Evolutionary conservation across 1,284 basidiomycete species (phyloP).

Genomic region (Sanguinoderma infundibulare): DNA sequence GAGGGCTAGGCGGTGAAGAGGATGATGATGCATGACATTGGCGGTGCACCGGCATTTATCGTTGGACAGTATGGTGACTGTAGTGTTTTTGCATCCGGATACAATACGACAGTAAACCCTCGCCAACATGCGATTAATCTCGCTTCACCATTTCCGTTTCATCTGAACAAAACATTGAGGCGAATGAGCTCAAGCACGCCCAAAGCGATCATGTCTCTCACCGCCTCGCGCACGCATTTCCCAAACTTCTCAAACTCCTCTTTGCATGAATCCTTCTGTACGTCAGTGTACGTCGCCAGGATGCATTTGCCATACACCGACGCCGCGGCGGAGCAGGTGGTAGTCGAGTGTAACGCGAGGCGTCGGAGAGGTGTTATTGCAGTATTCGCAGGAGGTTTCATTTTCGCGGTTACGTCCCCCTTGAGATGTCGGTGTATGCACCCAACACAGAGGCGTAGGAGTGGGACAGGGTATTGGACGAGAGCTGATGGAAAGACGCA

Average conservation of each 20-base stretch:
- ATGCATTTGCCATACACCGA: slow-evolving; percentile 82
- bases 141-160: slow-evolving; percentile 63
- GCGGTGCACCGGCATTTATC: slow-evolving; percentile 21
- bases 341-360: slow-evolving; percentile 69
- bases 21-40: slow-evolving; percentile 28
- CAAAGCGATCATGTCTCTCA: slow-evolving; percentile 33
- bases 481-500: too few species aligned
- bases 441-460: too few species aligned
- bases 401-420: neutral
- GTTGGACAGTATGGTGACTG: slow-evolving; percentile 1
- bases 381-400: slow-evolving; percentile 21
- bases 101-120: slow-evolving; percentile 1
- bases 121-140: slow-evolving; percentile 4
- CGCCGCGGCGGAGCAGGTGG: slow-evolving; percentile 72
- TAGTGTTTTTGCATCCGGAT: neutral
- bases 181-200: neutral
- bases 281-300: slow-evolving; percentile 74
- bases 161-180: slow-evolving; percentile 48
- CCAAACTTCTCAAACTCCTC: slow-evolving; percentile 81
- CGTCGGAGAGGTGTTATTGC: slow-evolving; percentile 55
- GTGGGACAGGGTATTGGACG: too few species aligned
- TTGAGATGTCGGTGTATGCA: neutral
- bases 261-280: slow-evolving; percentile 76
- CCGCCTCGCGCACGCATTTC: slow-evolving; percentile 71
- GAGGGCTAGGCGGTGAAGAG: slow-evolving; percentile 43